These are phyloP conservation scores for slime mould (Dictyostelium discoideum) DNA, from an alignment of 78 protist genomes.

Conservation along the genomic window DNA sequence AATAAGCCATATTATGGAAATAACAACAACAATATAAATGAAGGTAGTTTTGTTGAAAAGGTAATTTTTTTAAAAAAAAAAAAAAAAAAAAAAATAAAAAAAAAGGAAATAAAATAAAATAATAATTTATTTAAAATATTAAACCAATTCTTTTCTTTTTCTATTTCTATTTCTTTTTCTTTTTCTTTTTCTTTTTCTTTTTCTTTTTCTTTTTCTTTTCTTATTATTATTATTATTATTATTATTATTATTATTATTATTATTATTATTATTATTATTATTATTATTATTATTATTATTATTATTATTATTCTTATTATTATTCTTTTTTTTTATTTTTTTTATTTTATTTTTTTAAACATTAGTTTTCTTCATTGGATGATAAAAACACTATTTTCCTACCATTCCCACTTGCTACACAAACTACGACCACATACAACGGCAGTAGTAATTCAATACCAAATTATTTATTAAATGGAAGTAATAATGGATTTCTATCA, in stretches of 20 bases:
- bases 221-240: too few relatives aligned
- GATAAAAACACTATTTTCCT: neutral
- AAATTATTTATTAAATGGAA: neutral
- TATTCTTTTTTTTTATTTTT: neutral
- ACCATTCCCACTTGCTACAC: conserved; percentile 6
- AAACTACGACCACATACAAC: neutral
- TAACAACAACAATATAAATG: neutral
- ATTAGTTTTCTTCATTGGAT: neutral
- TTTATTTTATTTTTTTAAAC: neutral
- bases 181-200: neutral
- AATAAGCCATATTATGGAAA: neutral
- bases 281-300: too few relatives aligned
- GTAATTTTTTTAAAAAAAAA: neutral
- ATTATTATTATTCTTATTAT: too few relatives aligned
- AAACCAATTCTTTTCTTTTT: neutral
- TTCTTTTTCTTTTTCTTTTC: too few relatives aligned
- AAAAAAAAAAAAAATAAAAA: neutral
- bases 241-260: too few relatives aligned
- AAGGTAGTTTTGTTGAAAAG: neutral
- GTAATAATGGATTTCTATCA: neutral
- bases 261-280: too few relatives aligned
- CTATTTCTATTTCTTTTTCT: neutral
- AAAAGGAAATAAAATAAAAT: neutral
- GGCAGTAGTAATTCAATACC: neutral
- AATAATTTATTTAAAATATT: too few relatives aligned